These are phyloP conservation scores for Aspergillus asperescens DNA, from an alignment of 495 filamentous ascomycete genomes.

Conservation along the genomic window DNA sequence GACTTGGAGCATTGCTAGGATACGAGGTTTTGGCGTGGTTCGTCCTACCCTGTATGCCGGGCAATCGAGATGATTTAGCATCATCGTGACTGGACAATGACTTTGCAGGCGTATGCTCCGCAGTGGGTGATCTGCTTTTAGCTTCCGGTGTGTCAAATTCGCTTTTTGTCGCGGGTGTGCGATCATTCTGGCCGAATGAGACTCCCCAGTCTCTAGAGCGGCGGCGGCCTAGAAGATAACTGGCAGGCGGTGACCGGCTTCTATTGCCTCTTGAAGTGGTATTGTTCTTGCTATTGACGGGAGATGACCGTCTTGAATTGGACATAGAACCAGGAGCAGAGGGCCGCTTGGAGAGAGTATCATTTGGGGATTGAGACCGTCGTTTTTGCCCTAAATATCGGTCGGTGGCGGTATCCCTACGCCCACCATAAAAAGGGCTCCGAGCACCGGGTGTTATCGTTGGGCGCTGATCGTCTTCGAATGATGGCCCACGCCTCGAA, in stretches of 20 bases:
- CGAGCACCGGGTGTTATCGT: slow-evolving; percentile 17
- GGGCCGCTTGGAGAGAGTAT: slow-evolving; percentile 22
- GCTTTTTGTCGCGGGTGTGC: neutral
- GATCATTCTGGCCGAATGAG: slow-evolving; percentile 5
- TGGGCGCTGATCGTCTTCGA: slow-evolving; percentile 14
- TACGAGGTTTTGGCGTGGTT: slow-evolving; percentile 12
- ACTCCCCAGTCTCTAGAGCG: slow-evolving; percentile 7
- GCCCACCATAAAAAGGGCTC: slow-evolving; percentile 23
- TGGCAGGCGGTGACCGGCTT: slow-evolving; percentile 26
- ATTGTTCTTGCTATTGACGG: slow-evolving; percentile 25
- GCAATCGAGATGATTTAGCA: neutral
- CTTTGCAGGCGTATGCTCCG: neutral
- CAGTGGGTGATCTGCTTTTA: slow-evolving; percentile 1
- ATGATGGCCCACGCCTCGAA: slow-evolving; percentile 19
- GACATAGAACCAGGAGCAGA: slow-evolving; percentile 35
- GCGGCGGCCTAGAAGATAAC: slow-evolving; percentile 2
- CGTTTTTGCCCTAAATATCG: slow-evolving; percentile 9
- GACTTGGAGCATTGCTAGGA: slow-evolving; percentile 25
- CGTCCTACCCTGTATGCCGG: slow-evolving; percentile 4
- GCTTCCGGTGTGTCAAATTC: slow-evolving; percentile 2
- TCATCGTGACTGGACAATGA: slow-evolving; percentile 9
- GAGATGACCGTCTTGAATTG: slow-evolving; percentile 39
- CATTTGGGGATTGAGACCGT: slow-evolving; percentile 29
- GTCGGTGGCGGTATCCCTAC: slow-evolving; percentile 17
- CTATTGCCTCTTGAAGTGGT: slow-evolving; percentile 16